Base-by-base conservation (phyloP, 2,329 filamentous ascomycete species). In the Fusarium torreyae region DNA sequence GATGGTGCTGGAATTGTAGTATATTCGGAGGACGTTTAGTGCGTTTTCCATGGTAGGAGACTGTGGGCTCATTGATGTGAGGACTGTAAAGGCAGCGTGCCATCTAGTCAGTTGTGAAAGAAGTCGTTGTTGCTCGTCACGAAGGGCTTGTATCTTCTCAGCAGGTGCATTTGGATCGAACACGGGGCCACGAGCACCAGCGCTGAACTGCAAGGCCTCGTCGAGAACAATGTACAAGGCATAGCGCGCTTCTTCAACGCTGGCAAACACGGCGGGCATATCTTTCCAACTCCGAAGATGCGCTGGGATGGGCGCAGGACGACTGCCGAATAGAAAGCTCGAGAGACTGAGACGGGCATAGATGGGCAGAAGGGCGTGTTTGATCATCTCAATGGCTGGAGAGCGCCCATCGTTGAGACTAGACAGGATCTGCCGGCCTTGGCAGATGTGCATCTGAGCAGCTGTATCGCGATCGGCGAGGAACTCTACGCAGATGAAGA, bases 401-500 rank as follows among this genome's bases (percentile, higher is more conserved):
- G 76, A 75, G 5, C 66, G 57, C 3, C 67, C 64, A 31, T 76
- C 52, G 1, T 71, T 69, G 8, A 84, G 70, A 11, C 77, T 75
- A 2, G 74, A 76, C 5, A 84, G 76, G 4, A 84, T 81, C 43
- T 81, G 78, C 5, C 82, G 73, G 9, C 82, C 83, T 62, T 84
- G 81, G 17, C 77, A 76, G 17, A 84, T 81, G 49, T 84, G 83
- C 57, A 83, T 75, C 46, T 83, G 78, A 1, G 85, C 83, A 11
- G 81, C 80, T 7, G 75, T 73, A 43, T 83, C 81, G 59, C 87
- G 83, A 38, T 84, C 83, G 34, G 84, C 84, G 61, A 88, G 78
- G 68, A 86, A 85, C 73, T 88, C 86, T 49, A 87, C 82, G 68
- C 85, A 86, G 24, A 85, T 83, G 64, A 87, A 86, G 22, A 87